phyloP scores from a whole-genome alignment of 2,329 filamentous ascomycete genomes.

The Dactylonectria estremocensis region DNA sequence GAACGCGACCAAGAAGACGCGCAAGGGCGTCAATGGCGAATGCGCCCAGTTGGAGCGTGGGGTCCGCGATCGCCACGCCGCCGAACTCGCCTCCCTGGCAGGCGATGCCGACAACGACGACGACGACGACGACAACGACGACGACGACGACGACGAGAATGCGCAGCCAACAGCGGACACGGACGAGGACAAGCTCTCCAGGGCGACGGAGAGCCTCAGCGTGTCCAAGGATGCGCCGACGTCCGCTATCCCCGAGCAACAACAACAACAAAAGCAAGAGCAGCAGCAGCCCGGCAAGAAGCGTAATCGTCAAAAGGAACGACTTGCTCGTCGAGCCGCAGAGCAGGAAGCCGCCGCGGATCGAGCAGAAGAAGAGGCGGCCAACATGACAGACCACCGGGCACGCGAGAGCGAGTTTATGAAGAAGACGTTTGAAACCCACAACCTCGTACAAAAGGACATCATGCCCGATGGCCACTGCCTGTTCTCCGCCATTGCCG shows the following conservation, averaged over 20 bases:
- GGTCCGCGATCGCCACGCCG: slow-evolving; percentile 76
- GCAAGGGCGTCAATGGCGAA: slow-evolving; percentile 82
- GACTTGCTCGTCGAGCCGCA: slow-evolving; percentile 89
- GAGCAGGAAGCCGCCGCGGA: slow-evolving; percentile 81
- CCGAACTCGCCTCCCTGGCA: slow-evolving; percentile 67
- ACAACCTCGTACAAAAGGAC: slow-evolving; percentile 80
- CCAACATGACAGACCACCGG: slow-evolving; percentile 80
- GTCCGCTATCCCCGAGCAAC: slow-evolving; percentile 22
- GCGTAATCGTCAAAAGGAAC: slow-evolving; percentile 91
- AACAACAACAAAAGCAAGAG: slow-evolving; percentile 42
- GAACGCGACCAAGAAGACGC: slow-evolving; percentile 90
- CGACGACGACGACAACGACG: slow-evolving; percentile 33
- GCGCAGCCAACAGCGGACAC: slow-evolving; percentile 20
- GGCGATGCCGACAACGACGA: slow-evolving; percentile 45
- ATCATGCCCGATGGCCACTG: slow-evolving; percentile 96
- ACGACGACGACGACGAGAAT: slow-evolving; percentile 38
- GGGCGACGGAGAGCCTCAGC: slow-evolving; percentile 43
- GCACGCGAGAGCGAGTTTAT: slow-evolving; percentile 80
- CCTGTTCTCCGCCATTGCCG: slow-evolving; percentile 91
- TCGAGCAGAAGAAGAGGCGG: slow-evolving; percentile 82
- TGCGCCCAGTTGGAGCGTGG: slow-evolving; percentile 79
- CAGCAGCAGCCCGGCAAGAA: slow-evolving; percentile 70
- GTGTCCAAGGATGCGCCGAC: slow-evolving; percentile 25
- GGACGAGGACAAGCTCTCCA: slow-evolving; percentile 36
- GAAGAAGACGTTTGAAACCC: slow-evolving; percentile 73